These are phyloP conservation scores for Melaleuca alternifolia DNA, from an alignment of 345 rosid species.

Conservation along the genomic window DNA sequence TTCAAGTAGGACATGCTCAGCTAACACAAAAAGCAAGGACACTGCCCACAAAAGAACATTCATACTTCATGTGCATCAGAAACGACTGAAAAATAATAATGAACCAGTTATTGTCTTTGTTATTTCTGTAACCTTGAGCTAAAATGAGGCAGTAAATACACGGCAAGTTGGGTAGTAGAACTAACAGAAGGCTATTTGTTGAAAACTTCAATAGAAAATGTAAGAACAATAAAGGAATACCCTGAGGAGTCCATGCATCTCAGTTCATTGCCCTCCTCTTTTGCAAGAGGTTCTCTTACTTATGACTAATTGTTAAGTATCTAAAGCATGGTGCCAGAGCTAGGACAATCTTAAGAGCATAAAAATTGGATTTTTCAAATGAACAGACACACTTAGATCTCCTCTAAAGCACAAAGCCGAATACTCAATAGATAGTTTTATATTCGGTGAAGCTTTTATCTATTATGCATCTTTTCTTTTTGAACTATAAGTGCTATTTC, in stretches of 20 bases:
- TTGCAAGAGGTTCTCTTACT: not conserved
- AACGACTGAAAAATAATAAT: not conserved
- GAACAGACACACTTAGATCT: not conserved
- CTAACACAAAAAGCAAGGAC: not conserved
- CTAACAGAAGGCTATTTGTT: not conserved
- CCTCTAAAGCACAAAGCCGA: not conserved
- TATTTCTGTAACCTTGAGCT: not conserved
- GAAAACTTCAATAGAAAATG: not conserved
- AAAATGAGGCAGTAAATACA: not conserved
- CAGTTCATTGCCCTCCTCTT: not conserved
- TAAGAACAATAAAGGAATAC: not conserved
- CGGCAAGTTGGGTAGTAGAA: not conserved
- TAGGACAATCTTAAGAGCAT: not conserved
- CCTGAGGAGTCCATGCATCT: not conserved
- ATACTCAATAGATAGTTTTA: not conserved
- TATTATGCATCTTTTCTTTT: too few species aligned
- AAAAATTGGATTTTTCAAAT: not conserved
- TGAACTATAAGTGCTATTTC: not conserved
- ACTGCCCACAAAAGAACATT: not conserved
- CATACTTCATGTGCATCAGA: not conserved
- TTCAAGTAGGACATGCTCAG: not conserved
- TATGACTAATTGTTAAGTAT: not conserved
- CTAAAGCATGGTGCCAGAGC: not conserved
- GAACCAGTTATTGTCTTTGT: not conserved
- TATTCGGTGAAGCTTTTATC: not conserved